Conservation (phyloP, 2,329 filamentous ascomycete genomes). For the Elsinoe necatrix region DNA sequence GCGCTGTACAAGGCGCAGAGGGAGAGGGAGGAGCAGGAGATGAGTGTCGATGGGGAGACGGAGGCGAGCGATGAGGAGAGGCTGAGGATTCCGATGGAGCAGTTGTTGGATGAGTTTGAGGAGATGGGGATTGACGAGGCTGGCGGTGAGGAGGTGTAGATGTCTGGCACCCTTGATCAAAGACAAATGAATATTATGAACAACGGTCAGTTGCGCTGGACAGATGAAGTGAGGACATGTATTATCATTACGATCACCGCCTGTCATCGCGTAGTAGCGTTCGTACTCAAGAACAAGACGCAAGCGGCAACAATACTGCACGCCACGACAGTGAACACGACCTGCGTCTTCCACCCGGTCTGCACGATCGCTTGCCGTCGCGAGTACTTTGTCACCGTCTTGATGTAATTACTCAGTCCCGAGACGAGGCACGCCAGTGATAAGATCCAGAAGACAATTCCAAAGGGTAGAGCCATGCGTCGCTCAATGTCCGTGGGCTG, state of each 20-base stretch:
- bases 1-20: constrained; percentile 68
- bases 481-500: constrained; percentile 63
- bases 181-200: not conserved
- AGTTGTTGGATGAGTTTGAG: constrained; percentile 82
- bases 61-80: constrained; percentile 49
- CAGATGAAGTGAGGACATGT: too few relatives aligned
- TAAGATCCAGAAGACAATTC: constrained; percentile 79
- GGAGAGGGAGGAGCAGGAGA: constrained; percentile 43
- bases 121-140: constrained; percentile 66
- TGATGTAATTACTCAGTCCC: constrained; percentile 81
- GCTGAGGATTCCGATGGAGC: constrained; percentile 42
- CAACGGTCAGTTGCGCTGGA: too few relatives aligned
- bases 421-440: constrained; percentile 66
- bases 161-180: not conserved
- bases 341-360: constrained; percentile 84
- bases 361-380: constrained; percentile 75
- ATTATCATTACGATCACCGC: too few relatives aligned
- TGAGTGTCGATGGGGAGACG: constrained; percentile 52
- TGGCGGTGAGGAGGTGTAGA: constrained; percentile 19
- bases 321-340: constrained; percentile 57
- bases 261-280: constrained; percentile 22
- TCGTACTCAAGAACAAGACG: constrained; percentile 49
- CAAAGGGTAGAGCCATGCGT: constrained; percentile 72
- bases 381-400: constrained; percentile 73
- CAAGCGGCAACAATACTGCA: constrained; percentile 58